Percentiles rank a stretch among this genome's conserved stretches.
Evolutionary conservation across 257 asterid species (phyloP).

Genomic region (Jasminum sambac): DNA sequence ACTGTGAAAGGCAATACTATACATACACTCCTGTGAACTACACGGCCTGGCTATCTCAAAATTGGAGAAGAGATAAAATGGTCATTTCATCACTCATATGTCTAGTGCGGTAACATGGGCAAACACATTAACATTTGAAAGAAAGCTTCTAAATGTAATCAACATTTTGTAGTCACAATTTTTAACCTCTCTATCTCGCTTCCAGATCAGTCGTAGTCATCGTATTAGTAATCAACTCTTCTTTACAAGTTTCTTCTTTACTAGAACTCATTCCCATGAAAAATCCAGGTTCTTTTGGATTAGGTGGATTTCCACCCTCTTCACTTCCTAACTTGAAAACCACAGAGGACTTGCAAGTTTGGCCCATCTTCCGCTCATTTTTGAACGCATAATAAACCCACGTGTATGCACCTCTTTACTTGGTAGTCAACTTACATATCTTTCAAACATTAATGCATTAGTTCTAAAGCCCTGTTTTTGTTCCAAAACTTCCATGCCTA

Average conservation of each 20-base stretch:
- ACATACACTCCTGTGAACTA: too few species aligned
- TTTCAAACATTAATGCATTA: conserved; percentile 32
- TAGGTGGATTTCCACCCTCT: conserved; percentile 24
- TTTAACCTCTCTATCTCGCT: conserved; percentile 27
- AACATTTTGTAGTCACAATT: background rate
- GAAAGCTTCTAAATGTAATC: too few species aligned
- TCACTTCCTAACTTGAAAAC: conserved; percentile 38
- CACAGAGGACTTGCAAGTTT: conserved; percentile 33
- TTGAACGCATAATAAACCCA: conserved; percentile 12
- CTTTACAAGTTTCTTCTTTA: conserved; percentile 1
- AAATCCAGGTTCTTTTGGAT: conserved; percentile 47
- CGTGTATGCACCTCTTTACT: conserved; percentile 42
- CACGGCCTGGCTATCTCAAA: too few species aligned
- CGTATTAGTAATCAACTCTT: background rate
- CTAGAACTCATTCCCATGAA: conserved; percentile 26
- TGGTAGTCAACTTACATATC: conserved; percentile 24
- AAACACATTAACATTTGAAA: too few species aligned
- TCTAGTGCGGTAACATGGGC: too few species aligned
- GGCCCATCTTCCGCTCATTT: conserved; percentile 33
- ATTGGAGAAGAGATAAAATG: too few species aligned
- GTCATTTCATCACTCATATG: too few species aligned
- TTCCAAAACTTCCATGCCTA: conserved; percentile 49
- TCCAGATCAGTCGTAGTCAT: conserved; percentile 31
- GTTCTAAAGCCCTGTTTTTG: conserved; percentile 22
- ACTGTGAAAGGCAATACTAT: too few species aligned